Base-by-base conservation (phyloP, 2,329 filamentous ascomycete genomes). In the Lachnellula suecica region DNA sequence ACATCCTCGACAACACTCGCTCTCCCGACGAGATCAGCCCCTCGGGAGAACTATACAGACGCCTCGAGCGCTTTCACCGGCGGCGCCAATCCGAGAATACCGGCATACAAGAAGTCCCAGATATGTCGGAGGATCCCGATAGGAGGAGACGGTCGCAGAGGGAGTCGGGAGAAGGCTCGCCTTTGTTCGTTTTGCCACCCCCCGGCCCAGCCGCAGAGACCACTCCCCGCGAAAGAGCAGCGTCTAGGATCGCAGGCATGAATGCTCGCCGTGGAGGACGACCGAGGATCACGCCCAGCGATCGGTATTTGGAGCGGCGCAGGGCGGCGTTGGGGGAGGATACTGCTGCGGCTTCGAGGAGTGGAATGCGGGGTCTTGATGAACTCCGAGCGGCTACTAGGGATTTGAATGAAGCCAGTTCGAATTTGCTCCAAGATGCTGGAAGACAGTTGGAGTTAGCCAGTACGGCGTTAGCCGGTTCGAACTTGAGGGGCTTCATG, bases 41-140 rank as follows among this genome's bases (percentile, higher is more conserved):
- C 19, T 75, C 73, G 23, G 71, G 72, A 58, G 72, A 76, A 63
- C 60, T 76, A 44, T 72, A 69, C 56, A 65, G 71, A 59, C 69
- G 70, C 46, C 70, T 76, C 70, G 72, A 72, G 56, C 67, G 71
- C 53, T 72, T 68, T 49, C 67, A 73, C 59, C 62, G 63, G 27
- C 62, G 58, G 48, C 55, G 68, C 57, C 59, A 59, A 54, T 53
- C 58, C 53, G 51, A 43, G 11, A 40, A 29, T 22, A 38, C 47
- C 37, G 48, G 44, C 46, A 47, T 52, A 55, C 48, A 50, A 62
- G 45, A 57, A 62, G 35, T 56, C 52, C 57, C 63, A 49, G 63
- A 51, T 46, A 62, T 66, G 65, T 53, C 60, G 41, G 54, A 59
- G 42, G 60, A 65, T 41, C 34, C 51, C 10, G 53, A 58, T 17